A percentile compares a stretch with the other conserved stretches of the same genome.
Evolutionary conservation across 306 rosid genomes (phyloP).

Genomic region (Cyclanthera cordifolia): DNA sequence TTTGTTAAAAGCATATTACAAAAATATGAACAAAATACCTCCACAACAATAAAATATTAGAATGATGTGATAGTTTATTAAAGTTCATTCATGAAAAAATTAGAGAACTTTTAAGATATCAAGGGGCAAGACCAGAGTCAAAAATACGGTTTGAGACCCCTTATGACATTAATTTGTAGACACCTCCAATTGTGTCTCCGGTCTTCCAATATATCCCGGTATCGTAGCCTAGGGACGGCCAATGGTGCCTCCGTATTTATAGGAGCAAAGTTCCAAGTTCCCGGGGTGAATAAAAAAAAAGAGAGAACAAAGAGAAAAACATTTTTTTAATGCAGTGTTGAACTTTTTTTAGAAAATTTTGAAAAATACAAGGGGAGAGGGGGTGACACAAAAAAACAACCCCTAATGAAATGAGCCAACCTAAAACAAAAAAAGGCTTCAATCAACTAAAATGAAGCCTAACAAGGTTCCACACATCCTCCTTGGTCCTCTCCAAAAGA

Average conservation of each 20-base stretch:
- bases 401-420: neutral
- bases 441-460: neutral
- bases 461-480: neutral
- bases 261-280: too few species aligned
- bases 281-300: too few species aligned
- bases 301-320: neutral
- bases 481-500: neutral
- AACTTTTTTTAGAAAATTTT: neutral
- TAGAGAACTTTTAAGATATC: neutral
- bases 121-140: too few species aligned
- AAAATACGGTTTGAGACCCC: too few species aligned
- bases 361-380: neutral
- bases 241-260: too few species aligned
- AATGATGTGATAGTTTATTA: neutral
- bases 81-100: neutral
- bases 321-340: neutral
- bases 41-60: neutral
- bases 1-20: neutral
- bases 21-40: neutral
- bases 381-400: neutral
- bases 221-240: too few species aligned
- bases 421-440: neutral
- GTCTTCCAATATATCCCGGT: too few species aligned
- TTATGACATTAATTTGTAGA: too few species aligned
- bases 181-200: too few species aligned